Base-by-base conservation (phyloP, 1,284 basidiomycete species). In the Coniophora puteana region DNA sequence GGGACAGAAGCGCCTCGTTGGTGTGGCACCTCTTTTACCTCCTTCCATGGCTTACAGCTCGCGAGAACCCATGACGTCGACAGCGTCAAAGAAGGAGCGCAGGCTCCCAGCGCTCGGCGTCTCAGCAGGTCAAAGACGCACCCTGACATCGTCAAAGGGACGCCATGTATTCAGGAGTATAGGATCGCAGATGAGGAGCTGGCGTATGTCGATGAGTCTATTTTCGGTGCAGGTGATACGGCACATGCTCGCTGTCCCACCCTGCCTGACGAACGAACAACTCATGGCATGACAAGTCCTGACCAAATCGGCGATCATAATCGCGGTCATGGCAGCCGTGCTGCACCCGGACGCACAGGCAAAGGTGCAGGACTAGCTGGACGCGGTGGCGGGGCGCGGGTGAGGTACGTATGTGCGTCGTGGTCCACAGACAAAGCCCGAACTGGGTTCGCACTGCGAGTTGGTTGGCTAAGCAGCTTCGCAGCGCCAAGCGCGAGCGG, bases 311-410 rank as follows among this genome's bases (percentile, higher is more conserved):
- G 70, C 68, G 1, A 62, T 74, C 17, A 60, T 59, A 7, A 60
- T 65, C 24, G 50, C 62, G 18, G 59, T 69, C 34, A 72, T 74
- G 69, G 69, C 72, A 2, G 68, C 72, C 3, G 72, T 71, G 0
- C 54, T 53, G 4, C 55, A 62, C 43, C 65, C 66, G 0, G 62
- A 68, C 1, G 55, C 57, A 18, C 66, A 69, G 45, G 55, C 51
- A 7, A 55, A 50, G 40, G 68, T 72, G 0, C 72, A 71, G 41
- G 62, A 59, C 1, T 67, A 74, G 44, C 46, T 75, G 7, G 70
- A 73, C 38, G 45, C 36, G 3, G 57, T 71, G 7, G 53, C 69
- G 8, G 66, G 68, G 3, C 52, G 47, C 13, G 61, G 66, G 4
- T 55, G 61, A 51, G 14, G 68, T 68, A 45, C 11, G 58, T 29